Base-by-base conservation (phyloP, 2,329 filamentous ascomycete species). In the Colletotrichum noveboracense region DNA sequence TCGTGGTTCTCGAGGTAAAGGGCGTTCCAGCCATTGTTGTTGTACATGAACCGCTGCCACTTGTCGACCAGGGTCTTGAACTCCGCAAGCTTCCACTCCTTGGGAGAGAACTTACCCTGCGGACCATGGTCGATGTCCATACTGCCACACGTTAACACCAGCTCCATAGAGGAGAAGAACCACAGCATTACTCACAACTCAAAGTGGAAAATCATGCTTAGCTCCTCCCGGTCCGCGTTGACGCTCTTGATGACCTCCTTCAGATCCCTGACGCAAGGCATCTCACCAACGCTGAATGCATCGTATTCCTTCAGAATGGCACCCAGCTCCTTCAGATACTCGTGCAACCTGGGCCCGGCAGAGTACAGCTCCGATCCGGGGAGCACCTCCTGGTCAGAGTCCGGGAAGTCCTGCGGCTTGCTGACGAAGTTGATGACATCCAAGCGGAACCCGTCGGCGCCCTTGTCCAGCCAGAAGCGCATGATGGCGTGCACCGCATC, bases 171-270 rank as follows among this genome's bases (percentile, higher is more conserved):
- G 28, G 30, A 26, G 9, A 9, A 62, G 30, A 5, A 3, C 38
- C n/a, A 34, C 14, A 58, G n/a, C 3, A 4, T 52, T 26, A 81
- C 86, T 79, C 79, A 89, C 88, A 91, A 86, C 73, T 94, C 93
- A 80, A 95, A 95, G 79, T 94, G 91, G 83, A 95, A 94, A 43
- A 94, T 92, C 92, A 94, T 94, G 81, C 90, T 92, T 60, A 94
- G 83, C 80, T 94, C 92, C 36, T 88, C 87, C 18, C 89, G 87
- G 66, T 90, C 88, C 26, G 87, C 88, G 4, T 87, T 87, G 4
- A 94, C 92, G 8, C 84, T 85, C 74, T 85, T 84, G 74, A 89
- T 87, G 36, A 88, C 74, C 77, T 87, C 83, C 13, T 82, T 78
- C 55, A 85, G 83, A 64, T 87, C 85, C n/a, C 84, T 80, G 18